Evolutionary conservation across 140 eudicot species (phyloP), one percentile per base, ranked within the genome.

Genomic region (Erigeron philadelphicus): DNA sequence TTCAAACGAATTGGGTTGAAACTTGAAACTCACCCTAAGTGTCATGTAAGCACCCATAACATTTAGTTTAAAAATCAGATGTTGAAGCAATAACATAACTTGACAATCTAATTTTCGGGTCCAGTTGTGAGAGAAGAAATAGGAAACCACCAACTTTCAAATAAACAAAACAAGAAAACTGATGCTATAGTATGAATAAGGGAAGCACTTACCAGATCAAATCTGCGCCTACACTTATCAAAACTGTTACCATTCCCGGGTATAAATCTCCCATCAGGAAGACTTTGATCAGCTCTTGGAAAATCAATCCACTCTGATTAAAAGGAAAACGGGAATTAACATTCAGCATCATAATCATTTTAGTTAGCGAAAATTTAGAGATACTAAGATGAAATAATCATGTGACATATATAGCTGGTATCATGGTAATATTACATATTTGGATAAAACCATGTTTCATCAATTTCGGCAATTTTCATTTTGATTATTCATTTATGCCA

Each of bases 301-400:
- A 93, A 93, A 81, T 93, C 99, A 71, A 93, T 93, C 97, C 99
- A 93, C 84, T 93, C 99, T 93, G 92, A 61, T 74, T n/a, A 79
- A 81, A 57, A 25, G 41, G 62, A 11, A 47, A 66, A 45, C 61
- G 7, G 1, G 43, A 9, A 52, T 66, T 49, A 70, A 49, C 8
- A 53, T 66, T 38, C 49, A 67, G 13, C 5, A 41, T 13, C 43
- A 10, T 48, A 35, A 58, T 9, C 61, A 69, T 42, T 17, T 13
- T 1, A 64, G n/a, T 13, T 21, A 0, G 17, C 62, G n/a, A 18
- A 9, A 56, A 15, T 9, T 9, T 11, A 17, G 40, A 9, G 60
- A 45, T n/a, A 71, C 5, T 45, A 66, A 25, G 17, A 43, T 0
- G 5, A 43, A 3, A 48, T 23, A 47, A 9, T 45, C 18, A 15